These are phyloP conservation scores for Abrus pulchellus DNA, from an alignment of 306 rosid species.

Conservation along the genomic window DNA sequence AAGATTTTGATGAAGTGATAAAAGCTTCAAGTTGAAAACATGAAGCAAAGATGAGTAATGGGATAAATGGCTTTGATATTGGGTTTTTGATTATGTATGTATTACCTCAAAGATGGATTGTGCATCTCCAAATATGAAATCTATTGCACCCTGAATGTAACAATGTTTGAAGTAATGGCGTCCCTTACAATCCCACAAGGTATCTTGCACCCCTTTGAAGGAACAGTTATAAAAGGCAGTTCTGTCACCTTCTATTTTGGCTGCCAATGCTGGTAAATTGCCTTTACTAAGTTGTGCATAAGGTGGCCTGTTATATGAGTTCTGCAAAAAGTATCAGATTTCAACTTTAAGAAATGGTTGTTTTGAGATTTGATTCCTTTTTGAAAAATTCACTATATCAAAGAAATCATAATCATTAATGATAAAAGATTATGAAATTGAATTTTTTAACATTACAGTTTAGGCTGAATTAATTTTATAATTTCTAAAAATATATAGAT, in stretches of 20 bases:
- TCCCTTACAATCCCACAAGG: constrained; percentile 44
- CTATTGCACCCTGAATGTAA: constrained; percentile 53
- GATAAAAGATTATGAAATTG: no score
- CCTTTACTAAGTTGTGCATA: neutral
- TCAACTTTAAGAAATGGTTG: neutral
- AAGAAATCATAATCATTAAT: no score
- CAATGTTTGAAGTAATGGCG: constrained; percentile 50
- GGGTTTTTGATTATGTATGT: neutral
- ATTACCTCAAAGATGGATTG: constrained; percentile 55
- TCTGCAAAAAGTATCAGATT: constrained; percentile 34
- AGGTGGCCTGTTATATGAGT: constrained; percentile 19
- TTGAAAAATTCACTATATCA: no score
- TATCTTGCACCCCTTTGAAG: constrained; percentile 57
- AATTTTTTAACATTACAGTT: no score
- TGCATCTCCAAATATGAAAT: constrained; percentile 57
- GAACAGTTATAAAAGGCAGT: constrained; percentile 30
- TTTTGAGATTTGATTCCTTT: no score
- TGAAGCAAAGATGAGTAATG: no score
- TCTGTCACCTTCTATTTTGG: constrained; percentile 46
- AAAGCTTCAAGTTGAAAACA: no score
- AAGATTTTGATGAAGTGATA: no score
- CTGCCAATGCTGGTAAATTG: constrained; percentile 47
- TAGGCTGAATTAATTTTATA: no score
- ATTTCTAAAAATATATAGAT: no score
- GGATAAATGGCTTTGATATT: neutral